A percentile compares a stretch with the other conserved stretches of the same genome.
Conservation (phyloP, 1,139 yeast species). For the Debaryomyces sp. region DNA sequence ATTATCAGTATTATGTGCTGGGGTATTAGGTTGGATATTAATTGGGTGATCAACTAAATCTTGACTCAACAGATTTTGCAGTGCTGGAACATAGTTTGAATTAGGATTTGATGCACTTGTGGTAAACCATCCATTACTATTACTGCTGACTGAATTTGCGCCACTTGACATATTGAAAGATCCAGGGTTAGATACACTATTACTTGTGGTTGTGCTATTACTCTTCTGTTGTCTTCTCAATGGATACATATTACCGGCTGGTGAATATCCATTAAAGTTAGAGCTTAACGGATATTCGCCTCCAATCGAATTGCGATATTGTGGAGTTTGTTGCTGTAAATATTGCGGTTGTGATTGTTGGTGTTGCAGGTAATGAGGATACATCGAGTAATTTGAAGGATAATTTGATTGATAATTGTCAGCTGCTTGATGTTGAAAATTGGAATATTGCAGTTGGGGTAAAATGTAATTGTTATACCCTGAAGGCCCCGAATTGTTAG, state of each 20-base stretch:
- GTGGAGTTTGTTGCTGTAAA: slow-evolving; percentile 1
- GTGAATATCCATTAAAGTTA: slow-evolving; percentile 14
- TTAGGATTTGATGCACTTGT: background rate
- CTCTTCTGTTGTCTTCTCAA: slow-evolving; percentile 5
- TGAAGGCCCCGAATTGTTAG: background rate
- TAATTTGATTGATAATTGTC: slow-evolving; percentile 2
- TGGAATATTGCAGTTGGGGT: slow-evolving; percentile 6
- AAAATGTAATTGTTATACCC: background rate
- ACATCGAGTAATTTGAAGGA: slow-evolving; percentile 2
- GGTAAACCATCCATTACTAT: slow-evolving; percentile 4
- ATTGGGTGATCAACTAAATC: background rate
- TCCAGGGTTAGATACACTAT: background rate
- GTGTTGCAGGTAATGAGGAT: slow-evolving; percentile 4
- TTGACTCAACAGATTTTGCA: background rate
- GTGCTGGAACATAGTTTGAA: slow-evolving; percentile 1
- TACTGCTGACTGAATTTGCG: background rate
- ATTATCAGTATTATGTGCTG: background rate
- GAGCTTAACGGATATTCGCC: slow-evolving; percentile 19
- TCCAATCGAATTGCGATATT: slow-evolving; percentile 12
- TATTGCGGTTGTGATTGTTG: slow-evolving; percentile 4
- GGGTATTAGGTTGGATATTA: background rate
- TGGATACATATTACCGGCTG: slow-evolving; percentile 2
- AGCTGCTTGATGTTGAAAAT: slow-evolving; percentile 1
- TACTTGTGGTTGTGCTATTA: slow-evolving; percentile 2
- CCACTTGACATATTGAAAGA: background rate